Base-by-base conservation (phyloP, 495 filamentous ascomycete species). In the Aspergillus sclerotiicarbonarius region DNA sequence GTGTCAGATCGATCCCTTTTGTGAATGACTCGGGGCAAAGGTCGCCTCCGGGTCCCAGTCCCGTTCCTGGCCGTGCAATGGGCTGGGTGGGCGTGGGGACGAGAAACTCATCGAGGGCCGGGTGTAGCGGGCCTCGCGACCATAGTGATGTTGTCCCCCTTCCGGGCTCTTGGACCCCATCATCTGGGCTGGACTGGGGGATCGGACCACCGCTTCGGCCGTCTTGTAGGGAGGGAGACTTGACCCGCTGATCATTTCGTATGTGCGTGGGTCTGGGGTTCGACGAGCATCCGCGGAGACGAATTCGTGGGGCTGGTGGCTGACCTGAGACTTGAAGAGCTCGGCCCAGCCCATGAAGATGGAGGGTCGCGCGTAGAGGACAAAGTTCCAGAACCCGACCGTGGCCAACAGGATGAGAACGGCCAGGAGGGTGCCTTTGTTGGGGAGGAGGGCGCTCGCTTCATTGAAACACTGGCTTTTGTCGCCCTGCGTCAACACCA, bases 321-420 rank as follows among this genome's bases (percentile, higher is more conserved):
- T 60, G 55, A 81, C 76, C 56, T 67, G 62, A 19, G 72, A 62
- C 19, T 72, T 71, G 64, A 89, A 72, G 41, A 93, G 67, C 10
- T 93, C 86, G 37, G 80, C 58, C 94, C 94, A 98, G 53, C 89
- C 95, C 15, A 78, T 78, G 51, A 96, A 79, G 84, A 98, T 95
- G 20, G 86, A 87, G 60, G 80, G 83, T 30, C 93, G 89, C 20
- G 86, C 87, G 29, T 96, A 86, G 54, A 98, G 82, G 25, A 95
- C 64, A 56, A 92, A 80, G 57, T 86, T 83, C 87, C 93, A 96
- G 50, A 98, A 77, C 9, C 93, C 93, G 55, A 92, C 83, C 75
- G 96, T 84, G 21, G 87, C 87, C 35, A 98, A 78, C 4, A 98
- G 81, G 31, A 96, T 74, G 47, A 98, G 75, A 12, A 95, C 84